Evolutionary conservation across 805 yeast genomes (phyloP).

Genomic region (Candida chilensis): DNA sequence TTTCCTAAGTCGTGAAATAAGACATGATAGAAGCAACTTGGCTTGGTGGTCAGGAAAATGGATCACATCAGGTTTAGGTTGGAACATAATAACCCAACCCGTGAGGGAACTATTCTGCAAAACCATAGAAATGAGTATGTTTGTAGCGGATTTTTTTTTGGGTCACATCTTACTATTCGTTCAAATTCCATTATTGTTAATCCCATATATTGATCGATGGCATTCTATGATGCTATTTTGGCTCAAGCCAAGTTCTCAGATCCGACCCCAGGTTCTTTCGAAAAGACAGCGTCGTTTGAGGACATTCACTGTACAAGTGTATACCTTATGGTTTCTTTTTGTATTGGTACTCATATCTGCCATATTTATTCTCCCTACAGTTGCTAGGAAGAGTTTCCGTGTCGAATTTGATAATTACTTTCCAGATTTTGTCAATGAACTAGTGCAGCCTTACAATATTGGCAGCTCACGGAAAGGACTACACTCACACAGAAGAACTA

Average conservation of each 20-base stretch:
- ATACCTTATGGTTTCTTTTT: conserved; percentile 23
- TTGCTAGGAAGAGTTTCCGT: conserved; percentile 19
- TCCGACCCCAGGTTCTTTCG: conserved; percentile 36
- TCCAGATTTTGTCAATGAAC: conserved; percentile 23
- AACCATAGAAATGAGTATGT: conserved; percentile 55
- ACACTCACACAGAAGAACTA: no score
- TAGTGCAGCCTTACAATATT: conserved; percentile 33
- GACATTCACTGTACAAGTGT: conserved; percentile 19
- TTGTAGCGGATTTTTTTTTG: conserved; percentile 53
- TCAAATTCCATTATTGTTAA: conserved; percentile 51
- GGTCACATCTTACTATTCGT: conserved; percentile 49
- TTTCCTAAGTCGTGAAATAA: conserved; percentile 53
- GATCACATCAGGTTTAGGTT: conserved; percentile 54
- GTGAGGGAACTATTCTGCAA: conserved; percentile 56
- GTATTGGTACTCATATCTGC: conserved; percentile 15
- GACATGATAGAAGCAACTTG: conserved; percentile 47
- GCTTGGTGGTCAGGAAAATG: conserved; percentile 82
- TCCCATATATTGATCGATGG: conserved; percentile 58
- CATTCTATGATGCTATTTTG: conserved; percentile 63
- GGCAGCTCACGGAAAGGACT: conserved; percentile 23
- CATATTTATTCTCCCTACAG: conserved; percentile 27
- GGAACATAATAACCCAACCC: conserved; percentile 54
- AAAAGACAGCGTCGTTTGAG: conserved; percentile 30
- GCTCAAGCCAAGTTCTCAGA: conserved; percentile 49
- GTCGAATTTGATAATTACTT: conserved; percentile 27